A percentile compares a stretch with the other conserved stretches of the same genome.
Evolutionary conservation across 2,329 filamentous ascomycete species (phyloP).

Genomic region (Fusarium sp.): DNA sequence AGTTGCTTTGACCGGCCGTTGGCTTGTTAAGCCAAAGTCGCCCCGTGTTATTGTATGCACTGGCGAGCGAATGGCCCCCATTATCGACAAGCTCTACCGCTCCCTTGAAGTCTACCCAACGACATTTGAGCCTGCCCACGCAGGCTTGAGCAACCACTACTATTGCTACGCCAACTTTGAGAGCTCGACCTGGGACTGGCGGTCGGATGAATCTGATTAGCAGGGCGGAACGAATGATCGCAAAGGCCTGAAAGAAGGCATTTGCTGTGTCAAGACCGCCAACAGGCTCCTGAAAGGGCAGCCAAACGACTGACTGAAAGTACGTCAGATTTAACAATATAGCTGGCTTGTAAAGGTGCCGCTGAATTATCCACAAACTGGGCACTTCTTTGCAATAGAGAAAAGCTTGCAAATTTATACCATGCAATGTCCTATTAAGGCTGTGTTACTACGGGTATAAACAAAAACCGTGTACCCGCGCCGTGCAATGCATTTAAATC

Average conservation of each 20-base stretch:
- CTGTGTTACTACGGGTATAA: slow-evolving; percentile 9
- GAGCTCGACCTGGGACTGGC: slow-evolving; percentile 63
- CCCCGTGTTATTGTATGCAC: slow-evolving; percentile 74
- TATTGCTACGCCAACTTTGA: slow-evolving; percentile 84
- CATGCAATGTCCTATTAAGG: background rate
- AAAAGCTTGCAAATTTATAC: background rate
- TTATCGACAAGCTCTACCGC: slow-evolving; percentile 75
- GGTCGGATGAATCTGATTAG: slow-evolving; percentile 29
- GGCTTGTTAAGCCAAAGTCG: slow-evolving; percentile 66
- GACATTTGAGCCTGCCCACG: slow-evolving; percentile 74
- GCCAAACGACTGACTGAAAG: background rate
- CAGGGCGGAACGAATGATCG: background rate
- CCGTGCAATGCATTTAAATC: slow-evolving; percentile 36
- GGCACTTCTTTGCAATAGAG: background rate
- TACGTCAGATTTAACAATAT: background rate
- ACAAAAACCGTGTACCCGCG: slow-evolving; percentile 32
- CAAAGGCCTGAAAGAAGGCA: background rate
- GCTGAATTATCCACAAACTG: background rate
- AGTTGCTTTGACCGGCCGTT: slow-evolving; percentile 81
- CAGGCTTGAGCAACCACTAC: slow-evolving; percentile 84
- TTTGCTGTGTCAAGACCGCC: background rate
- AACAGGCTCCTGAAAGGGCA: background rate
- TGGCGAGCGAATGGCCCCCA: slow-evolving; percentile 77
- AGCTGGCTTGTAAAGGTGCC: background rate
- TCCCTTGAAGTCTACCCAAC: slow-evolving; percentile 72